Conservation (phyloP, 2,329 filamentous ascomycete species). For the Septoria petroselini region DNA sequence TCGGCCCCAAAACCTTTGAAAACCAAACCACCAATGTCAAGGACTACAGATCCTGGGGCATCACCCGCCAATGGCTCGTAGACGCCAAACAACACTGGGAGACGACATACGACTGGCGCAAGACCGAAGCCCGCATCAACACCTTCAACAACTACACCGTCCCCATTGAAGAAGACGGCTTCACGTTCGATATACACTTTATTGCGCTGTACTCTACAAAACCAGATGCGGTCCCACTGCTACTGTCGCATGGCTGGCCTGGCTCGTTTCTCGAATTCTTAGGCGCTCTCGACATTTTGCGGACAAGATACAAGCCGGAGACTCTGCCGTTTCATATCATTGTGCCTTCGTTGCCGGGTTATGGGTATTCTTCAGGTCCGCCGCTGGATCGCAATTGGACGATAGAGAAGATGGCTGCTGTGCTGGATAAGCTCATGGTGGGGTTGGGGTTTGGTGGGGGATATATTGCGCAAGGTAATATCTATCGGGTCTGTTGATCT, state of each 20-base stretch:
- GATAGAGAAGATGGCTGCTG: slow-evolving; percentile 41
- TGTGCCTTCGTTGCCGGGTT: slow-evolving; percentile 56
- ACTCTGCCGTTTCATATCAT: slow-evolving; percentile 57
- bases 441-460: slow-evolving; percentile 52
- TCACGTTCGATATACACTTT: slow-evolving; percentile 51
- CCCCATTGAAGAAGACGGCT: slow-evolving; percentile 41
- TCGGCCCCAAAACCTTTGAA: slow-evolving; percentile 51
- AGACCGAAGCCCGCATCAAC: slow-evolving; percentile 46
- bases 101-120: slow-evolving; percentile 49
- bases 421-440: slow-evolving; percentile 54
- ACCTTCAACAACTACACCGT: slow-evolving; percentile 51
- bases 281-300: slow-evolving; percentile 48
- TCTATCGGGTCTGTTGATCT: too few species aligned
- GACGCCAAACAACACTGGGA: slow-evolving; percentile 44
- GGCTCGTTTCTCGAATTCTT: slow-evolving; percentile 56
- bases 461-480: slow-evolving; percentile 51
- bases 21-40: slow-evolving; percentile 44
- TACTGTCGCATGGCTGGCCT: slow-evolving; percentile 56
- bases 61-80: slow-evolving; percentile 48
- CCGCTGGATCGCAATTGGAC: slow-evolving; percentile 48
- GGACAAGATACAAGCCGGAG: slow-evolving; percentile 49
- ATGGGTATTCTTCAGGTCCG: slow-evolving; percentile 50
- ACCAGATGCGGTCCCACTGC: slow-evolving; percentile 50
- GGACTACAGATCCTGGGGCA: slow-evolving; percentile 40
- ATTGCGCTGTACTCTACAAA: slow-evolving; percentile 48